Base-by-base conservation (phyloP, 2,329 filamentous ascomycete species). In the Daldinia eschscholtzii region DNA sequence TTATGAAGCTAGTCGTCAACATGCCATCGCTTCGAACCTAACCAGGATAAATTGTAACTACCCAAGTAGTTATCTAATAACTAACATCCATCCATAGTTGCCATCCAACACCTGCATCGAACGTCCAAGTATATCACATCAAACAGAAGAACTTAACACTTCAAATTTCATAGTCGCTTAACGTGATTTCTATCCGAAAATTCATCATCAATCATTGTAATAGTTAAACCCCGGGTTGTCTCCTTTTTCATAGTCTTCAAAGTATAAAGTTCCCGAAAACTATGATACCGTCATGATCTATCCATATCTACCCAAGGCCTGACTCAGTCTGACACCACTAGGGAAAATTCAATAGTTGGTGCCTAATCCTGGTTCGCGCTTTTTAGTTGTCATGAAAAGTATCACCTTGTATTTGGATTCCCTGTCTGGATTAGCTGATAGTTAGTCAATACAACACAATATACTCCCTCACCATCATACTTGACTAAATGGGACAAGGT, bases 1-100 rank as follows among this genome's bases (percentile, higher is more conserved):
- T 67, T 41, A 67, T 56, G 52, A 53, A 66, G 67, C 52, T 70
- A 67, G 64, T 44, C 48, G 20, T 61, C 13, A 52, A 52, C 46
- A 52, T 48, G 7, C 12, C 42, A n/a, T 48, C 44, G 44, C 23
- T 28, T 48, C 35, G 10, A 28, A 26, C 46, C 28, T 9, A 37
- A 9, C 50, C 42, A 13, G 52, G 57, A 42, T 48, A 41, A 61
- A 26, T n/a, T 23, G 20, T 23, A 23, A 23, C 20, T 23, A 23
- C 20, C 20, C 20, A 23, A 2, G 20, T 23, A 23, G 20, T 23
- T 23, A 23, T 23, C 20, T 13, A 46, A 44, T 9, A 41, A 44
- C 12, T 9, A 41, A 44, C 12, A 52, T 23, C 20, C 20, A 23
- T 52, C 10, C 9, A 23, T 48, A 50, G 46, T 50, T 50, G 23